Conservation (phyloP, 2,329 filamentous ascomycete species). For the Westerdykella ornata region DNA sequence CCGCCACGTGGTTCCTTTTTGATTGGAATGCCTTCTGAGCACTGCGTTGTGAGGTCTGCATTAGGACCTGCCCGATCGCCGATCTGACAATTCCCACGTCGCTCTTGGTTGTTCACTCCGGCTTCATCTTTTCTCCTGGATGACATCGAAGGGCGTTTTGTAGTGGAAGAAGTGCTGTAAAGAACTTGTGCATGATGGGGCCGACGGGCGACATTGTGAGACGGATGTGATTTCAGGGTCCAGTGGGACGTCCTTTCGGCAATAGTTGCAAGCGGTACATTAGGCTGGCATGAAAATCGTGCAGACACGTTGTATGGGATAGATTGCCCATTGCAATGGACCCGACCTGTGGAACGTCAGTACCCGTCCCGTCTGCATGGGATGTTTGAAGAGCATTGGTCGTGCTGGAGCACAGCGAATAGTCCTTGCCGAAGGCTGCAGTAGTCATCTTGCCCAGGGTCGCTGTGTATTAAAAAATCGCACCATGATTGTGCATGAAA, state of each 20-base stretch:
- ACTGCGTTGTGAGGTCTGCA: no score
- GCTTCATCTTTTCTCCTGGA: no score
- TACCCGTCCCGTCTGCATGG: no score
- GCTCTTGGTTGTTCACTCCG: neutral
- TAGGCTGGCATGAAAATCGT: slow-evolving; percentile 1
- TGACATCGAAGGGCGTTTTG: neutral
- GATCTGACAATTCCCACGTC: neutral
- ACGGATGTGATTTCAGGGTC: slow-evolving; percentile 34
- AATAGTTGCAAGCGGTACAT: slow-evolving; percentile 41
- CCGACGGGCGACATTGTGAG: slow-evolving; percentile 11
- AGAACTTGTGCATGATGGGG: neutral
- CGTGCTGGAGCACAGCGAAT: slow-evolving; percentile 2
- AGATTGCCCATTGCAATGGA: no score
- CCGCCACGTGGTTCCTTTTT: slow-evolving; percentile 2
- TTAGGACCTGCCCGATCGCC: neutral
- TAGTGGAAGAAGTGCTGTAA: neutral
- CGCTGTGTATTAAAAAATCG: no score
- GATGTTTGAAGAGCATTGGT: no score
- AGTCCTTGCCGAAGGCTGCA: no score
- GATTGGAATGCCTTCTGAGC: slow-evolving; percentile 2
- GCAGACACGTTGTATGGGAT: no score
- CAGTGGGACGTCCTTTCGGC: slow-evolving; percentile 39
- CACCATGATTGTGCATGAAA: no score
- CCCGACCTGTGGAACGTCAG: no score
- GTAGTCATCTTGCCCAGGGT: no score